Conservation (phyloP, 2,329 filamentous ascomycete species). For the Gaeumannomyces sp. region DNA sequence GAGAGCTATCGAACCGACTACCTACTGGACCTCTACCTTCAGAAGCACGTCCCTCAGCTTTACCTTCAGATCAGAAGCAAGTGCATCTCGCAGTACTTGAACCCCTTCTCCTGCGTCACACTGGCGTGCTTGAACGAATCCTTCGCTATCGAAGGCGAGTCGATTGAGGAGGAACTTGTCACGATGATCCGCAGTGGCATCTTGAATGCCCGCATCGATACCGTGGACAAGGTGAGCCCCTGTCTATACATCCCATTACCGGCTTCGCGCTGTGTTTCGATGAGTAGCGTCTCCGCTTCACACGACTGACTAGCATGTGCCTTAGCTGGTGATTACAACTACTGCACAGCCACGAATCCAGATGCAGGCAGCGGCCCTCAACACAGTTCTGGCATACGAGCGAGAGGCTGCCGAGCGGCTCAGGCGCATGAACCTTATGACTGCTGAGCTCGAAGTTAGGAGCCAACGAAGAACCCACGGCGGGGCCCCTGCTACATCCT, state of each 20-base stretch:
- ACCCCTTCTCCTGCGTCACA: constrained; percentile 83
- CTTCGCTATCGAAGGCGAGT: constrained; percentile 59
- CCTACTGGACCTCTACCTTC: constrained; percentile 81
- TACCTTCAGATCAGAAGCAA: constrained; percentile 77
- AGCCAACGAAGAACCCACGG: neutral
- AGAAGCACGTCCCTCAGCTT: constrained; percentile 63
- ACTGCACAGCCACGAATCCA: constrained; percentile 58
- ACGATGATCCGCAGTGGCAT: constrained; percentile 67
- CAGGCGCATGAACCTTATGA: constrained; percentile 67
- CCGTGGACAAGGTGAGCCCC: constrained; percentile 59
- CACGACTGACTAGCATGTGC: constrained; percentile 7
- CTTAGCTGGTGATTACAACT: constrained; percentile 65
- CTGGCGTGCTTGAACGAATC: constrained; percentile 70
- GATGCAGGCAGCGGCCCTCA: constrained; percentile 65
- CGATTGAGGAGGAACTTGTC: constrained; percentile 69
- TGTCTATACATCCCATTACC: neutral
- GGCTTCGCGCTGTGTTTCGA: neutral
- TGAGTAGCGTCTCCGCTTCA: neutral
- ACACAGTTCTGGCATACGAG: constrained; percentile 65
- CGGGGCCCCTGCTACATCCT: no score
- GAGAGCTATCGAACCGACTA: constrained; percentile 80
- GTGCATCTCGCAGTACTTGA: constrained; percentile 88
- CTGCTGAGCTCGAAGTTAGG: constrained; percentile 68
- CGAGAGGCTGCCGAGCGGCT: constrained; percentile 70
- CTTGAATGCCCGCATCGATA: constrained; percentile 76